Evolutionary conservation across 495 filamentous ascomycete genomes (phyloP), one percentile per base, ranked within the genome.

Genomic region (Tuber umbilicatum): DNA sequence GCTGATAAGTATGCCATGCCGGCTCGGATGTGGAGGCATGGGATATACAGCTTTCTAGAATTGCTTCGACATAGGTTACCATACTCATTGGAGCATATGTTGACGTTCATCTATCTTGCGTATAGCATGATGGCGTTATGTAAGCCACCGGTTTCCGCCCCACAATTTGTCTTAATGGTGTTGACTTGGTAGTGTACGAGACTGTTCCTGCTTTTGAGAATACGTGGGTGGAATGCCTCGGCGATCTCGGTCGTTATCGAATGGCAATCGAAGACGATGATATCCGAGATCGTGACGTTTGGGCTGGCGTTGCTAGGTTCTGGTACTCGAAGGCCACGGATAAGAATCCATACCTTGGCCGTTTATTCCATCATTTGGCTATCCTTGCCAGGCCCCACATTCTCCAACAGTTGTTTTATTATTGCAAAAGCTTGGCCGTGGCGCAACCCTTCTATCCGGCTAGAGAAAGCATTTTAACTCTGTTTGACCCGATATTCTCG

Each of bases 161-260:
- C 27, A 64, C 55, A 35, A 35, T 40, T 41, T 40, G 27, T 45
- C 14, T 35, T 21, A 42, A 5, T 55, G 27, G 43, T 73, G 41
- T 50, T 35, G 40, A 35, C 41, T 38, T 35, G 43, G 35, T 43
- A 81, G 79, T 95, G 0, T 87, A 91, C 73, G 92, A 94, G 80
- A 93, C 90, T 0, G 90, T 94, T 0, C 87, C 90, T 4, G 84
- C 86, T 0, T 97, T 94, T 79, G 87, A 91, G 75, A 91, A 94
- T 69, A 96, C 91, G 0, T 97, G 94, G 94, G 91, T 97, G 38
- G 94, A 97, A 77, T 97, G 93, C 78, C 85, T 97, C 0, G 93
- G 93, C 0, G 93, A 95, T 82, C 83, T 95, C 4, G 91, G 88
- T 0, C 83, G 90, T 42, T 92, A 91, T 72, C 85, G 89, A 0